Percentiles rank a stretch among this genome's conserved stretches.
Conservation (phyloP, 208 protist genomes). For the Trypanosoma congolense region DNA sequence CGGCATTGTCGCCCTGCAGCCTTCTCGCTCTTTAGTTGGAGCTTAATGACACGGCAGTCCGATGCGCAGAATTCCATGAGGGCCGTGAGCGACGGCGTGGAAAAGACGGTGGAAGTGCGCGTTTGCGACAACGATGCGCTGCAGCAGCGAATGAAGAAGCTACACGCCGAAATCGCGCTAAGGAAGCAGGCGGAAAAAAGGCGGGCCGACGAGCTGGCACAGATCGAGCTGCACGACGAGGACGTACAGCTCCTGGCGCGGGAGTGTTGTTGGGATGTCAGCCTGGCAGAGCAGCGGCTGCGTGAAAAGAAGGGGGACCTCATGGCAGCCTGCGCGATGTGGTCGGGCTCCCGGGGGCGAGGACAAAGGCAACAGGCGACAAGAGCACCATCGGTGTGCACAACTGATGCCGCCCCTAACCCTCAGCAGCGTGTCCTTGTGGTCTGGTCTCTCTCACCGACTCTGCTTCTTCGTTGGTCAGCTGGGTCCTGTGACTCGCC, state of each 20-base stretch:
- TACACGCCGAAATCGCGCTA: constrained; percentile 53
- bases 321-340: constrained; percentile 54
- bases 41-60: constrained; percentile 50
- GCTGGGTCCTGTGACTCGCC: too few relatives aligned
- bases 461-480: too few relatives aligned
- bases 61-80: constrained; percentile 81
- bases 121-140: constrained; percentile 67
- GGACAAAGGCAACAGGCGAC: too few relatives aligned
- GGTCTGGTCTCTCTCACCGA: too few relatives aligned
- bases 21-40: neutral
- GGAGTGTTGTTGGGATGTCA: constrained; percentile 30
- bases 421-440: too few relatives aligned
- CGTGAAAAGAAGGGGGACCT: constrained; percentile 62
- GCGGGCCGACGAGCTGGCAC: constrained; percentile 39
- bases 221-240: constrained; percentile 32
- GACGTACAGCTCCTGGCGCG: constrained; percentile 49
- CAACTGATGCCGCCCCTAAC: too few relatives aligned
- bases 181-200: constrained; percentile 57
- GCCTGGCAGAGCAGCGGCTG: constrained; percentile 36
- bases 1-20: neutral
- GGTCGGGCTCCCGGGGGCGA: constrained; percentile 55
- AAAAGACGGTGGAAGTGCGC: constrained; percentile 67
- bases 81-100: constrained; percentile 45
- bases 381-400: too few relatives aligned
- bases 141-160: constrained; percentile 61